These are phyloP conservation scores for Phylloporus rhodoxanthus DNA, from an alignment of 768 basidiomycete genomes.

Conservation along the genomic window DNA sequence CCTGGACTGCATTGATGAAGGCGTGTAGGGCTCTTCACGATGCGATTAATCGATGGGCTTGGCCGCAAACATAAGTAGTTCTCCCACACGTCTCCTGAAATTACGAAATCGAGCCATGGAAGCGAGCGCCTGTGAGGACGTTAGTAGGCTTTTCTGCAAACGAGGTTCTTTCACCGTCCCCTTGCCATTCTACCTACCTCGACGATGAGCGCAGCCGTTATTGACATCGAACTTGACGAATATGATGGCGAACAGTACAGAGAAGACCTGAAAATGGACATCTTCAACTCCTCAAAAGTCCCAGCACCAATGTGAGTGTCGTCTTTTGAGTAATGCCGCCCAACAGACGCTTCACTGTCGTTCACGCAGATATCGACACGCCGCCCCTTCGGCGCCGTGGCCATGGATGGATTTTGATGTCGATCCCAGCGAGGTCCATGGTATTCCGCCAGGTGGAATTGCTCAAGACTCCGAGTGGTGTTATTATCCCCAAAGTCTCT, in stretches of 20 bases:
- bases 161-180: neutral
- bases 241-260: conserved; percentile 5
- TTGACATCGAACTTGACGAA: conserved; percentile 5
- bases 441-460: conserved; percentile 13
- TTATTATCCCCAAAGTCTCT: conserved; percentile 29
- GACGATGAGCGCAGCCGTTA: conserved; percentile 11
- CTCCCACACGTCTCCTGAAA: neutral
- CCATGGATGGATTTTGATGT: conserved; percentile 37
- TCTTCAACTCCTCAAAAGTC: conserved; percentile 14
- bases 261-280: conserved; percentile 7
- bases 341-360: neutral
- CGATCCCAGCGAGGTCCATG: conserved; percentile 17
- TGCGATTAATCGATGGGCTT: neutral
- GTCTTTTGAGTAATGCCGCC: neutral
- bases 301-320: conserved; percentile 26
- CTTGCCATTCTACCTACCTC: neutral
- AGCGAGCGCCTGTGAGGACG: conserved; percentile 7
- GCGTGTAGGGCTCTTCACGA: neutral
- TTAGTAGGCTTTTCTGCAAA: conserved; percentile 3
- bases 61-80: neutral
- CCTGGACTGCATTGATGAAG: neutral
- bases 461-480: conserved; percentile 17
- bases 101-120: conserved; percentile 10
- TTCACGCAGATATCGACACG: conserved; percentile 32
- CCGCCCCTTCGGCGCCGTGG: conserved; percentile 38